Base-by-base conservation (phyloP, 2,329 filamentous ascomycete species). In the Trichoderma atroviride region DNA sequence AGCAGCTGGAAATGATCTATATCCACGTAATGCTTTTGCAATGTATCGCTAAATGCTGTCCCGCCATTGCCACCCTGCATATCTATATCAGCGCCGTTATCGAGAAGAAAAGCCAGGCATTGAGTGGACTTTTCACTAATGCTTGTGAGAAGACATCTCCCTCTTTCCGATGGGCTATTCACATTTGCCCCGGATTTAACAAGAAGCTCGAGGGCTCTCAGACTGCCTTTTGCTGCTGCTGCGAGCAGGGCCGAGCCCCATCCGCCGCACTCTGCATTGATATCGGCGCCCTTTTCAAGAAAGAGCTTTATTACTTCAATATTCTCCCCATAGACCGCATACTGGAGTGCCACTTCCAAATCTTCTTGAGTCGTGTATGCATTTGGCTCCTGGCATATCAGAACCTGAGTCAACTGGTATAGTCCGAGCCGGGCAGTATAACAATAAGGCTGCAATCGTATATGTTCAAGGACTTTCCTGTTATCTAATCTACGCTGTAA, bases 1-100 rank as follows among this genome's bases (percentile, higher is more conserved):
- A 60, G 4, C 7, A 60, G 58, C 0, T 47, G 7, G n/a, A 47
- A 29, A 1, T 4, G 2, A 1, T 0, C 3, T 0, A 0, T 1
- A 7, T 1, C 1, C 0, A 0, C 2, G 10, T 43, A 4, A 1
- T 0, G 2, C 0, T 13, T 5, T 5, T 1, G 2, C 16, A 43
- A 19, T 29, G 57, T 24, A 13, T 19, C 0, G 24, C 7, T 9
- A 9, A 60, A 37, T 4, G 57, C 57, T 4, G 57, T 43, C 16
- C 37, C 37, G 22, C 22, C 11, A 2, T 27, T 2, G 40, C 7
- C 2, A 4, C n/a, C 24, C 2, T 47, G 58, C 10, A 22, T 31
- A 22, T 60, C 24, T 0, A 47, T 60, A 1, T 47, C 27, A 27
- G 37, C 37, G 6, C 58, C 37, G 1, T 5, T 19, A 16, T 60